Conservation (phyloP, 2,329 filamentous ascomycete genomes). For the Colletotrichum truncatum region DNA sequence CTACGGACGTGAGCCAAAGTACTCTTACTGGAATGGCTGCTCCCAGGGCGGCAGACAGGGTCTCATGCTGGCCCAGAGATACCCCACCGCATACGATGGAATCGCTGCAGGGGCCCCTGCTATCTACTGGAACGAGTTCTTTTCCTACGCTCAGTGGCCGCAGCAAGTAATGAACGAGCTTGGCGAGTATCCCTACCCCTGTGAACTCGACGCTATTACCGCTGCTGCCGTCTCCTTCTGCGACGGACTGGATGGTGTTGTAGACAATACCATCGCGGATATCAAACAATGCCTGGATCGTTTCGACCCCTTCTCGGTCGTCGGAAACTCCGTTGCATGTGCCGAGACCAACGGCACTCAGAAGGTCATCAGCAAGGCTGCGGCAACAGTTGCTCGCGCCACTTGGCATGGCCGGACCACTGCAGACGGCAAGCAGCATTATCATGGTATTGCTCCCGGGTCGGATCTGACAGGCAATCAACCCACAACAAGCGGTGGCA, state of each 20-base stretch:
- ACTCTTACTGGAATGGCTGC: slow-evolving; percentile 60
- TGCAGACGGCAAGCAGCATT: not conserved
- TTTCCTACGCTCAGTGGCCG: not conserved
- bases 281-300: slow-evolving; percentile 26
- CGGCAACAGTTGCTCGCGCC: not conserved
- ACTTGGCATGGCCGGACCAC: not conserved
- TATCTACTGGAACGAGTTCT: slow-evolving; percentile 35
- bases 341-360: not conserved
- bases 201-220: slow-evolving; percentile 41
- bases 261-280: slow-evolving; percentile 33
- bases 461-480: not conserved
- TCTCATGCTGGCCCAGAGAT: slow-evolving; percentile 54
- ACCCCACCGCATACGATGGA: slow-evolving; percentile 59
- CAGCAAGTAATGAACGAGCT: slow-evolving; percentile 14
- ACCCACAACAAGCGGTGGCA: not conserved
- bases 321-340: slow-evolving; percentile 27
- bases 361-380: not conserved
- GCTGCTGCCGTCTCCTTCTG: slow-evolving; percentile 43
- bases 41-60: slow-evolving; percentile 62
- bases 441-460: not conserved
- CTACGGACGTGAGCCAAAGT: slow-evolving; percentile 47
- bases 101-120: slow-evolving; percentile 36
- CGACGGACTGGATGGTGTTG: slow-evolving; percentile 34
- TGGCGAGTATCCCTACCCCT: not conserved
- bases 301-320: slow-evolving; percentile 33